Evolutionary conservation across 768 basidiomycete genomes (phyloP).

Genomic region (Macrolepiota albuminosa): DNA sequence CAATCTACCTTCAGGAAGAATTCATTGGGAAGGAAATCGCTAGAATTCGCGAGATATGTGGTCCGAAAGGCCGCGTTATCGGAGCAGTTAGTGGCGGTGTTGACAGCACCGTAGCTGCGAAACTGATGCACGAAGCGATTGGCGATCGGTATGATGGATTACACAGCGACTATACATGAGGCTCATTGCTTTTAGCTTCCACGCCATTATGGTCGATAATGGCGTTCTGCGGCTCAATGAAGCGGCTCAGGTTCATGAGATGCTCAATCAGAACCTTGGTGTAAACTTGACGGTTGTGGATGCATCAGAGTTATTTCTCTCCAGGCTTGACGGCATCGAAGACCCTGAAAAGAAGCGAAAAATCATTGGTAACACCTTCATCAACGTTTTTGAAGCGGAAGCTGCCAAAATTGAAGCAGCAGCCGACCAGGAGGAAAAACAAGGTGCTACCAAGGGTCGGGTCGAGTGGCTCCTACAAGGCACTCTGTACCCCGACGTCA

Average conservation of each 20-base stretch:
- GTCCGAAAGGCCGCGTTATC: conserved; percentile 91
- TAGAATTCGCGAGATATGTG: conserved; percentile 92
- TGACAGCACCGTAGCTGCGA: conserved; percentile 96
- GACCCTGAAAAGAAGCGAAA: conserved; percentile 97
- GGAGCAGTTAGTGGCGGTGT: conserved; percentile 98
- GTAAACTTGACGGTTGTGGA: conserved; percentile 96
- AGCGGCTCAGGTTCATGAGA: conserved; percentile 83
- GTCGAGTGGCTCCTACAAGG: conserved; percentile 98
- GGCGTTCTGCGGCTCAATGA: conserved; percentile 93
- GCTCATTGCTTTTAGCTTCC: conserved; percentile 59
- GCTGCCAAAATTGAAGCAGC: conserved; percentile 82
- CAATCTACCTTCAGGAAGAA: conserved; percentile 58
- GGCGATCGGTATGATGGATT: conserved; percentile 70
- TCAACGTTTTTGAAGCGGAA: conserved; percentile 95
- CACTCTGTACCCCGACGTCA: conserved; percentile 97
- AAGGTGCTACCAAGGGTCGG: conserved; percentile 75
- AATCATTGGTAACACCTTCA: conserved; percentile 99
- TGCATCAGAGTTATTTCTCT: conserved; percentile 90
- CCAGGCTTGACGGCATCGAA: conserved; percentile 83
- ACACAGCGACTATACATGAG: not conserved
- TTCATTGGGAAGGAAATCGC: conserved; percentile 97
- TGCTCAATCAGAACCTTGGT: conserved; percentile 90
- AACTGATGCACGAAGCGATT: conserved; percentile 99
- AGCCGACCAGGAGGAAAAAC: conserved; percentile 70
- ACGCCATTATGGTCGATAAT: conserved; percentile 99